Percentiles rank a stretch among this genome's conserved stretches.
Evolutionary conservation across 73 alveolate species (phyloP).

Genomic region (Paramecium pentaurelia): DNA sequence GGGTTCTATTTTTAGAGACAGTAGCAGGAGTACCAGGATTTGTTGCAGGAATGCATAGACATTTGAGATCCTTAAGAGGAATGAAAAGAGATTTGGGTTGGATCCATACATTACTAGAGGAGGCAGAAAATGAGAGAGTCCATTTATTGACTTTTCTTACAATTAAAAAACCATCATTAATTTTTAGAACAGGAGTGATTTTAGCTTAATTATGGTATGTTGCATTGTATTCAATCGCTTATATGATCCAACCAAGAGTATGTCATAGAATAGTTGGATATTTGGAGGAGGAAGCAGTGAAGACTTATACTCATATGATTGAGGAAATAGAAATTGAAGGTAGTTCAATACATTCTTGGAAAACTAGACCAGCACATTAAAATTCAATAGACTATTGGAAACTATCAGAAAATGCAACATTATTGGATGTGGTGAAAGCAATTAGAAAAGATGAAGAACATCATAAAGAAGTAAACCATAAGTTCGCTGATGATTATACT

Average conservation of each 20-base stretch:
- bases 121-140: slow-evolving; percentile 81
- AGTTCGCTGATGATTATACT: slow-evolving; percentile 59
- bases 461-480: slow-evolving; percentile 59
- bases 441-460: slow-evolving; percentile 63
- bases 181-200: slow-evolving; percentile 66
- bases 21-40: slow-evolving; percentile 89
- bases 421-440: slow-evolving; percentile 65
- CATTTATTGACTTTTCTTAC: slow-evolving; percentile 68
- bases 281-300: slow-evolving; percentile 82
- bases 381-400: slow-evolving; percentile 76
- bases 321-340: slow-evolving; percentile 25
- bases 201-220: slow-evolving; percentile 70
- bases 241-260: slow-evolving; percentile 68
- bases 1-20: slow-evolving; percentile 77
- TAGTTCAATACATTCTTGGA: slow-evolving; percentile 45
- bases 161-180: slow-evolving; percentile 63
- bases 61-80: slow-evolving; percentile 65
- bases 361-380: slow-evolving; percentile 67
- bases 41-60: slow-evolving; percentile 82
- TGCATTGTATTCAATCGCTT: slow-evolving; percentile 60
- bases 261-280: slow-evolving; percentile 83
- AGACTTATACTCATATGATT: slow-evolving; percentile 66
- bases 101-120: slow-evolving; percentile 73
- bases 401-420: slow-evolving; percentile 68
- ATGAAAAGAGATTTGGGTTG: slow-evolving; percentile 76